Base-by-base conservation (phyloP, 2,329 filamentous ascomycete species). In the Paecilomyces dactylethromorphus region DNA sequence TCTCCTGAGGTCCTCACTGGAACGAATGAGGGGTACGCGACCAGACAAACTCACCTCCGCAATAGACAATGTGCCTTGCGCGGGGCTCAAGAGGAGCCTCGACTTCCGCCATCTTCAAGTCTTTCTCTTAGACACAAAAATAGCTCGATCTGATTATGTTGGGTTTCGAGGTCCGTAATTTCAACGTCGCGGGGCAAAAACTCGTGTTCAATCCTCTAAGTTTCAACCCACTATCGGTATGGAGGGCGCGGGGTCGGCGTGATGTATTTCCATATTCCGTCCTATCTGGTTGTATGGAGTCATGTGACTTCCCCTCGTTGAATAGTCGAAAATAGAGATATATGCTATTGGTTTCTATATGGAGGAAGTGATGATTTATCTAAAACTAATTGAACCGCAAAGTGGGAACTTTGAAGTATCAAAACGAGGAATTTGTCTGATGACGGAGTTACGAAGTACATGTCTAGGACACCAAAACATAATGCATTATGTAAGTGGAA, bases 61-160 rank as follows among this genome's bases (percentile, higher is more conserved):
- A 88, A 70, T 88, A 87, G 56, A 82, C 70, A 60, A 87, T 75
- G 55, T 81, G 75, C 66, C 81, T 79, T n/a, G 84, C 80, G 68
- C 76, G 79, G 56, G 76, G 71, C 62, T 79, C 78, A 26, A 66
- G 63, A 31, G 75, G 68, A 49, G 60, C 64, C 59, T 65, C 67
- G 26, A 69, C 65, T 56, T 73, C 71, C n/a, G 70, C 71, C 71
- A 74, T 74, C 53, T 53, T 66, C 56, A 53, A 32, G 18, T 10
- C 13, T 21, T 54, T 45, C 39, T 18, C 3, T 10, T 45, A n/a
- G 8, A 18, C 15, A 8, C 11, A 52, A 52, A 24, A 52, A 13
- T 52, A 12, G 22, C 22, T 52, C 26, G 21, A 24, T 52, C 26
- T 4, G 13, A 18, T 45, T 45, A 15, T 45, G 13, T 13, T 18